Base-by-base conservation (phyloP, 768 basidiomycete species). In the Boletus vermiculosoides region DNA sequence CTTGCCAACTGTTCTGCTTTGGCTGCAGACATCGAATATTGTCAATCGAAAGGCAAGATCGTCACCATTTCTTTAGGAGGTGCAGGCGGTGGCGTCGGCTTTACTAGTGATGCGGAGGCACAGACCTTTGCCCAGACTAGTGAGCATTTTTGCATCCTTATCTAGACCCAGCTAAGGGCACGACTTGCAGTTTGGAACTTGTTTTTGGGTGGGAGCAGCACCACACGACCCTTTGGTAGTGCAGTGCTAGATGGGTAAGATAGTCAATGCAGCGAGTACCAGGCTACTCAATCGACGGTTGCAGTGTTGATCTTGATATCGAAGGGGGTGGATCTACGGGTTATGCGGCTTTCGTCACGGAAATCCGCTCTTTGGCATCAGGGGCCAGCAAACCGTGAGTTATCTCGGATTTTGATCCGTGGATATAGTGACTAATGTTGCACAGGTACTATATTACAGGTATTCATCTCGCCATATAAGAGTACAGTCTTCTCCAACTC, bases 261-360 rank as follows among this genome's bases (percentile, higher is more conserved):
- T 58, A 51, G 11, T 45, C 37, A 7, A 46, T n/a, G 40, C 22
- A 48, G 11, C 16, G 9, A 39, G 4, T 13, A 2, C 7, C 33
- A 31, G 12, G 16, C 12, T 52, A 23, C 34, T 63, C 34, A 56
- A 11, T 44, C 57, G 4, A 49, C 7, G 20, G 3, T n/a, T 23
- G 6, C 52, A 84, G 82, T 30, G 71, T 89, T 59, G 88, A 91
- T 68, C 76, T 91, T 33, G 88, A 90, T 66, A 87, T 91, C 59
- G 88, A 90, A 71, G 81, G 83, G n/a, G 88, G 88, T 18, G 69
- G 73, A 18, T 77, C 77, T 23, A 66, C 71, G 6, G 72, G 77
- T 37, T 86, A 83, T 61, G 73, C 71, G 4, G 75, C 81, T 2
- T 86, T 86, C 12, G 56, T 68, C 36, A 71, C 56, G 10, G 47